Evolutionary conservation across 768 basidiomycete species (phyloP).

Genomic region (Lactifluus rugatus): DNA sequence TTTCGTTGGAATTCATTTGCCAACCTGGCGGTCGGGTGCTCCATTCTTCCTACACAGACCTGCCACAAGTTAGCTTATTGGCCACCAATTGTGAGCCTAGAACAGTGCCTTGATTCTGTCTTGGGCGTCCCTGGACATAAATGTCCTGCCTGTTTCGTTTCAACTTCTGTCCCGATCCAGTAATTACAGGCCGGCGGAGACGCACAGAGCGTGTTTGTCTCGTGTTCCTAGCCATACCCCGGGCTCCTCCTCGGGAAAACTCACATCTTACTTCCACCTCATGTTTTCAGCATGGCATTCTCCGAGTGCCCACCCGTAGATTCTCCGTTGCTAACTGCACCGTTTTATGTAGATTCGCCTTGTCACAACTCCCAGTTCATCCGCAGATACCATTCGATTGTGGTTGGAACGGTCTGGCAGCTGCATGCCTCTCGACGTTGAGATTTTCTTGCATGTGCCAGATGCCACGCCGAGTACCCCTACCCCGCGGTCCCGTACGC

Average conservation of each 20-base stretch:
- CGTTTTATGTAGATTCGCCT: slow-evolving; percentile 56
- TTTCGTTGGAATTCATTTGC: slow-evolving; percentile 1
- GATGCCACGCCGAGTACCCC: slow-evolving; percentile 16
- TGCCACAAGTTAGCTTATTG: slow-evolving; percentile 1
- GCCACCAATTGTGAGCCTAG: slow-evolving; percentile 3
- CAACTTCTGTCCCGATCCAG: slow-evolving; percentile 15
- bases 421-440: slow-evolving; percentile 64
- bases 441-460: slow-evolving; percentile 58
- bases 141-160: slow-evolving; percentile 5
- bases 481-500: slow-evolving; percentile 14
- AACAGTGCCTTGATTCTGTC: not conserved
- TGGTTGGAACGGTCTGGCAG: slow-evolving; percentile 76
- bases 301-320: slow-evolving; percentile 9
- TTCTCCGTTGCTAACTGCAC: slow-evolving; percentile 15
- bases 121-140: not conserved
- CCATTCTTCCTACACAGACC: slow-evolving; percentile 7
- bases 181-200: slow-evolving; percentile 6
- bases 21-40: slow-evolving; percentile 4
- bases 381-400: slow-evolving; percentile 69
- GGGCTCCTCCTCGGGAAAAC: slow-evolving; percentile 6
- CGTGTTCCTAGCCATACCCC: slow-evolving; percentile 7
- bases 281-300: slow-evolving; percentile 16
- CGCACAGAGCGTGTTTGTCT: slow-evolving; percentile 7
- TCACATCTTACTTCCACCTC: slow-evolving; percentile 9
- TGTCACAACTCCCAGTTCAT: slow-evolving; percentile 55